Percentiles rank a stretch among this genome's conserved stretches.
Evolutionary conservation across 2,329 filamentous ascomycete genomes (phyloP).

Genomic region (Purpureocillium lavendulum): DNA sequence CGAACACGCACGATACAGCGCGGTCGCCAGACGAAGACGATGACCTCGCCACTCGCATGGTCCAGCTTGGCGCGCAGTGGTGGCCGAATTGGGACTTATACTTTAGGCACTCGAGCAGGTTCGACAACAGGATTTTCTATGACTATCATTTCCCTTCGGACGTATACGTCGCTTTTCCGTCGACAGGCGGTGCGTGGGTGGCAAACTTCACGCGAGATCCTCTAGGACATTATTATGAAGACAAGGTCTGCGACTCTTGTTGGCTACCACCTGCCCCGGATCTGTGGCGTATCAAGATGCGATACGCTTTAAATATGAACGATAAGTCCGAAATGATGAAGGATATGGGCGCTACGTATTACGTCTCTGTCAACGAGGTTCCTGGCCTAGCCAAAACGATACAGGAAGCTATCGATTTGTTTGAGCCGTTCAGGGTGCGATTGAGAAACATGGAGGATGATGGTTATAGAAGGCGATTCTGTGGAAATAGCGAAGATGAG

Average conservation of each 20-base stretch:
- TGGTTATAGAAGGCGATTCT: conserved; percentile 3
- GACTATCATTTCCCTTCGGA: background rate
- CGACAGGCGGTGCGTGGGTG: background rate
- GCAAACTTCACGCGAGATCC: background rate
- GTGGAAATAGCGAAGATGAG: background rate
- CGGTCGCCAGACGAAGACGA: conserved; percentile 3
- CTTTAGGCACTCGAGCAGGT: background rate
- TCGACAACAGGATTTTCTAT: background rate
- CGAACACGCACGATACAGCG: background rate
- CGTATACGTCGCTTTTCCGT: background rate
- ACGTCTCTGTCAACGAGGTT: conserved; percentile 1
- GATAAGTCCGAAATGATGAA: conserved; percentile 3
- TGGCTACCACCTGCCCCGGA: conserved; percentile 2
- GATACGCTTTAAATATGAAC: conserved; percentile 2
- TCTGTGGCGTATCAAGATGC: conserved; percentile 2
- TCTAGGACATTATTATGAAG: background rate
- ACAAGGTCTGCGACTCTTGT: conserved; percentile 1
- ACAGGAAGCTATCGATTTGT: conserved; percentile 1
- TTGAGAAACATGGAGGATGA: conserved; percentile 3
- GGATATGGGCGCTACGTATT: conserved; percentile 2
- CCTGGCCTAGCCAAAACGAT: conserved; percentile 1
- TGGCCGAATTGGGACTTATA: conserved; percentile 3
- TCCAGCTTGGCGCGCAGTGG: conserved; percentile 3
- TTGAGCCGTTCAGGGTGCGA: conserved; percentile 2
- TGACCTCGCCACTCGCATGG: conserved; percentile 3